Base-by-base conservation (phyloP, 1,139 yeast species). In the Yamadazyma songkhlaensis region DNA sequence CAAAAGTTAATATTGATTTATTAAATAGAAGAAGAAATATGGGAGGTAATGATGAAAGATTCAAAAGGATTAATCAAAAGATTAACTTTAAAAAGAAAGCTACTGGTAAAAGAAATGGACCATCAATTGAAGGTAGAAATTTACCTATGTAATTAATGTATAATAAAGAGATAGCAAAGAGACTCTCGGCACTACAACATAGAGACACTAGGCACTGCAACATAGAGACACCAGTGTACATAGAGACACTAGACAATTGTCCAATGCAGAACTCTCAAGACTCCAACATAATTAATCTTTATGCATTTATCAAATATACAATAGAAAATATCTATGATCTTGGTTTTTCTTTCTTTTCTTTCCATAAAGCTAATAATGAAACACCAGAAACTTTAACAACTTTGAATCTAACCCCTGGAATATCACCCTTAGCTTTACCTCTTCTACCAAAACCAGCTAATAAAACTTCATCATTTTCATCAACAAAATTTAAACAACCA, bases 401-500 rank as follows among this genome's bases (percentile, higher is more conserved):
- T 88, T 92, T 92, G 88, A 92, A 92, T 85, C 98, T 90, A 72
- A 92, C 98, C 87, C 98, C 98, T 77, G 98, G 98, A 70, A 92
- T 90, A 89, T 92, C 98, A 84, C 99, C 98, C 96, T 94, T 94
- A 73, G 99, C 98, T 85, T 92, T 92, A 82, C 99, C 99, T 85
- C 96, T 92, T 81, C 98, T 89, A 87, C 99, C 99, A 88, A 94
- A 94, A 83, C 99, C 99, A 64, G 99, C 97, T 64, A 92, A 81
- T 67, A 92, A 81, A 62, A 92, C 98, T 77, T 92, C 97, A 79
- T 92, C 97, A 82, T 92, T 92, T 81, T 92, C 97, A 71, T 92
- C 98, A 64, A 92, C 97, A 62, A 84, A 92, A 92, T 92, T 92
- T 75, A 90, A 80, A 84, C 98, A 94, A 90, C 99, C 99, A 78